Base-by-base conservation (phyloP, 2,329 filamentous ascomycete genomes). In the Claviceps paspali region DNA sequence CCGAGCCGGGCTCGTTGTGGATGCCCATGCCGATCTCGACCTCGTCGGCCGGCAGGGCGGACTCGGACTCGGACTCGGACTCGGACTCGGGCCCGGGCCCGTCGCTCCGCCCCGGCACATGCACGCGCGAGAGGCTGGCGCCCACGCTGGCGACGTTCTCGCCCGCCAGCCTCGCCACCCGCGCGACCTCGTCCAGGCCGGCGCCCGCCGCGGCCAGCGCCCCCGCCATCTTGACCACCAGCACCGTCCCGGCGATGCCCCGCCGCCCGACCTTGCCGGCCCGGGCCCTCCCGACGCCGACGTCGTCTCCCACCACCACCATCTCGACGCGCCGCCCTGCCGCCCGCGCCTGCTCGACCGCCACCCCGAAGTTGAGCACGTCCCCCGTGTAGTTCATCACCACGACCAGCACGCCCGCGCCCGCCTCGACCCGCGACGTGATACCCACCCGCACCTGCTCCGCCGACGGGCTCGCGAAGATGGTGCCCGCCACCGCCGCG, bases 311-410 rank as follows among this genome's bases (percentile, higher is more conserved):
- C 6, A 95, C 84, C 7, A 93, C 81, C 8, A 93, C 76, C 80
- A 95, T 93, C 54, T 93, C 82, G 1, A 83, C 82, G 14, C 76
- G 62, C 18, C 85, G 60, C 0, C 85, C 87, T 0, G 76, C 73
- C 1, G 85, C 85, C 41, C 81, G 79, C 12, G 86, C 86, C 63
- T 94, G 94, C 59, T 95, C 88, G 7, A 91, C 83, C 1, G 80
- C 87, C 71, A 95, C 80, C 38, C 86, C 87, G 53, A 95, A 95
- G 61, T 94, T 92, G 47, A 95, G 69, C 38, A 94, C 74, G 55
- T 87, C 82, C 27, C 82, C 82, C 1, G 85, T 93, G 59, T 93
- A 93, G 57, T 95, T 95, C 83, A 93, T 94, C 22, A 93, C 82
- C 5, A 87, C 79, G n/a, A 94, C 81, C 29, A 95, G 57, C 1